A percentile compares a stretch with the other conserved stretches of the same genome.
phyloP scores from a whole-genome alignment of 2,329 filamentous ascomycete genomes.

The Pseudocercospora eumusae region DNA sequence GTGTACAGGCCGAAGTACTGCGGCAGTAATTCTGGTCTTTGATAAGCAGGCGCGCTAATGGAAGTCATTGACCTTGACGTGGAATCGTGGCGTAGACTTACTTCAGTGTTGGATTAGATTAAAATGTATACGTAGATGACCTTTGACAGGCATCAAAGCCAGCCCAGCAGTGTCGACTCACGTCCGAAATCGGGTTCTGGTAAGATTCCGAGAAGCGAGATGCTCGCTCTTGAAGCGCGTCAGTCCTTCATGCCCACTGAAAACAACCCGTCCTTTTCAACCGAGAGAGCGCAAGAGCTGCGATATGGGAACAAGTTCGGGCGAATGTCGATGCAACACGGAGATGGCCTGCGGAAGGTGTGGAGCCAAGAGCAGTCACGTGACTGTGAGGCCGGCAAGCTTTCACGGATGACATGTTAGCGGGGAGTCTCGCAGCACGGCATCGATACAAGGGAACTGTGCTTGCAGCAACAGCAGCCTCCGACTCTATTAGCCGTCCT shows the following conservation, averaged over 20 bases:
- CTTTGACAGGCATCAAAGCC: too few species aligned
- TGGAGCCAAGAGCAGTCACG: not conserved
- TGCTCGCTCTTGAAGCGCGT: not conserved
- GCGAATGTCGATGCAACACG: not conserved
- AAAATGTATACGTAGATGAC: too few species aligned
- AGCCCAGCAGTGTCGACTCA: not conserved
- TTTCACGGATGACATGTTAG: conserved; percentile 4
- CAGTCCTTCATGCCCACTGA: not conserved
- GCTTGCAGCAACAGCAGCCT: conserved; percentile 16
- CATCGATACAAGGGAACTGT: conserved; percentile 25
- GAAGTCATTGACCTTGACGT: too few species aligned
- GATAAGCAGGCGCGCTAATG: not conserved
- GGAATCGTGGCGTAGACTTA: too few species aligned
- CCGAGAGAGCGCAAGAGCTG: not conserved
- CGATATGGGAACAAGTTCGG: not conserved
- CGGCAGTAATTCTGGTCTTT: not conserved
- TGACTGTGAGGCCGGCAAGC: not conserved
- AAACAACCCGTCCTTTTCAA: not conserved
- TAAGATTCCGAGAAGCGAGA: not conserved
- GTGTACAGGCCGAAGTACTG: not conserved
- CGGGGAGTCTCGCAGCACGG: conserved; percentile 15
- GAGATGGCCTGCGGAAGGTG: conserved; percentile 7
- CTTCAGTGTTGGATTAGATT: too few species aligned
- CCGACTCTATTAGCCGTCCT: conserved; percentile 26
- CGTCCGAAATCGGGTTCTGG: not conserved